Base-by-base conservation (phyloP, 495 filamentous ascomycete genomes). In the Friedmanniomyces endolithicus region DNA sequence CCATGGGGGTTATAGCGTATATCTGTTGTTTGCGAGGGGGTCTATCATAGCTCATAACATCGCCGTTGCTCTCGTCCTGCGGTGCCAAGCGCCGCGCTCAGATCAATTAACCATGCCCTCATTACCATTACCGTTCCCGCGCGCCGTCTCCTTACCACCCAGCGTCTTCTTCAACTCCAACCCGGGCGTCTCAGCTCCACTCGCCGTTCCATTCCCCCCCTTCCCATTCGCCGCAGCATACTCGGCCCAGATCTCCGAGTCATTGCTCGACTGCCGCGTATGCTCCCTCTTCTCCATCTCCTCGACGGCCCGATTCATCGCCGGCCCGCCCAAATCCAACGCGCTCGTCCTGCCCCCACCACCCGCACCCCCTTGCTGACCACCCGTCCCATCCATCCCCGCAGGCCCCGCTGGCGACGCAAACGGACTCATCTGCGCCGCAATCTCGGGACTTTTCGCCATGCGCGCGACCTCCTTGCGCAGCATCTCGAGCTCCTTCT, bases 401-500 rank as follows among this genome's bases (percentile, higher is more conserved):
- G 8, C 4, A 2, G 39, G 33, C 17, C 55, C 59, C 12, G 7
- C 11, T 1, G 59, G 55, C 17, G 41, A 44, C 0, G 29, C 33
- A 9, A 61, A 19, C 6, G 53, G 53, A 46, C 55, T 55, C 44
- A 1, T 47, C 34, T 48, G 48, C 14, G 40, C 54, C 8, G 27
- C 23, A 33, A 62, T 48, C 34, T 61, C 58, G 8, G 58, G 58
- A 40, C 50, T 58, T 45, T 58, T 58, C 2, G 39, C 46, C 59
- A 50, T 45, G 7, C 54, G 37, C 37, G 81, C 82, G 29, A 96
- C 88, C 67, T 98, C 92, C 53, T 78, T 79, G 72, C 85, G 89
- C 69, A 98, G 77, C 31, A 84, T 78, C 67, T 97, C 94, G 20
- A 98, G 74, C 70, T 98, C 94, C 66, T 89, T 94, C 74, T 97